Percentiles rank a stretch among this genome's conserved stretches.
Conservation (phyloP, 345 rosid genomes). For the Arabis hirsuta region DNA sequence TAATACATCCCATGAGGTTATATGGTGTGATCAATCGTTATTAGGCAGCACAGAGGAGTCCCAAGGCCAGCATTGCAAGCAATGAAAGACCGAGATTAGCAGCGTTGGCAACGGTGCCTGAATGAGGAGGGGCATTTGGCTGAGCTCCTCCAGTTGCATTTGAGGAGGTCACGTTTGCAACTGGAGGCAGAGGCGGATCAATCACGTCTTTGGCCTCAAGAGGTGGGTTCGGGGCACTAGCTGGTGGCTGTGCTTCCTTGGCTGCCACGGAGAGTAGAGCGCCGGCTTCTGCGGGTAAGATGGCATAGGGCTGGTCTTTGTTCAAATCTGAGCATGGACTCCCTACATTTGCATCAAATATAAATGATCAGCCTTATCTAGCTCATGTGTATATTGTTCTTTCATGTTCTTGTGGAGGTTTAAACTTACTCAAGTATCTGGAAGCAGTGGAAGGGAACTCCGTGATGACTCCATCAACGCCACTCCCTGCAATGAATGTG, state of each 20-base stretch:
- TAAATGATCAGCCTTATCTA: conserved; percentile 29
- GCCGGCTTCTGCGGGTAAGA: conserved; percentile 65
- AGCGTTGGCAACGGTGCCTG: conserved; percentile 41
- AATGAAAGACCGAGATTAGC: conserved; percentile 47
- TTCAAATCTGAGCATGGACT: conserved; percentile 61
- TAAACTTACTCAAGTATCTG: conserved; percentile 70
- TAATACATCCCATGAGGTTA: conserved; percentile 24
- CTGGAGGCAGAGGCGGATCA: conserved; percentile 83
- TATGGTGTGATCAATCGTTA: conserved; percentile 18
- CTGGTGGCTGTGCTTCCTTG: conserved; percentile 39
- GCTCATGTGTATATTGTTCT: conserved; percentile 7
- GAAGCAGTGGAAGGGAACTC: conserved; percentile 81
- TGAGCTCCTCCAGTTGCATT: conserved; percentile 20
- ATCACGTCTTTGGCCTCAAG: conserved; percentile 54
- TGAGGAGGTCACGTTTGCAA: conserved; percentile 30
- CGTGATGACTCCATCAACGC: conserved; percentile 70
- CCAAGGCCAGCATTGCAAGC: conserved; percentile 43
- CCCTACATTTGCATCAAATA: conserved; percentile 53
- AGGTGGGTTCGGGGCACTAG: conserved; percentile 51
- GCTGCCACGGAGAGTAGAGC: conserved; percentile 41
- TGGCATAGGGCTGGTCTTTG: conserved; percentile 37
- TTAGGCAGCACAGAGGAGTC: conserved; percentile 30
- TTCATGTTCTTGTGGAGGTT: conserved; percentile 3
- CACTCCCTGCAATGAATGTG: conserved; percentile 51
- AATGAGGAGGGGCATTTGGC: conserved; percentile 35